Evolutionary conservation across 2,329 filamentous ascomycete genomes (phyloP).

Genomic region (Domatiomyces globalis): DNA sequence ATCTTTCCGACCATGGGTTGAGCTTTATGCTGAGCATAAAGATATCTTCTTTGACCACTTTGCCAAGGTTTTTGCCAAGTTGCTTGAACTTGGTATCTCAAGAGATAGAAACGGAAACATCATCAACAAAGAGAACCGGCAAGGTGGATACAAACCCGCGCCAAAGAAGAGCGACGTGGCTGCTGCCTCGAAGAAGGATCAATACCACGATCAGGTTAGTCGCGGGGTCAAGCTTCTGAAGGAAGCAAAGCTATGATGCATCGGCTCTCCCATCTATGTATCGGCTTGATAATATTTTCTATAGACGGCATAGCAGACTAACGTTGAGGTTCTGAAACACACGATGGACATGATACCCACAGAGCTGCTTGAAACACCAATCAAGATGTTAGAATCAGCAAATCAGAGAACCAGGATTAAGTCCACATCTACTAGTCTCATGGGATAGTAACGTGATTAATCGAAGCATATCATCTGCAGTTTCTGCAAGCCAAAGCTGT

Average conservation of each 20-base stretch:
- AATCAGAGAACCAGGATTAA: no score
- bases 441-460: no score
- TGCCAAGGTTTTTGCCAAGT: slow-evolving; percentile 42
- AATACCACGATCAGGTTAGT: slow-evolving; percentile 5
- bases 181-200: slow-evolving; percentile 12
- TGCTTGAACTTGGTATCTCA: slow-evolving; percentile 46
- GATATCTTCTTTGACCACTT: slow-evolving; percentile 50
- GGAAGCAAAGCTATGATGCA: background rate
- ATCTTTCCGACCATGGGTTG: slow-evolving; percentile 42
- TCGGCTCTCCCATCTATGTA: background rate
- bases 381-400: no score
- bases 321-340: background rate
- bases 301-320: background rate
- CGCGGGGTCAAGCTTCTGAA: slow-evolving; percentile 6
- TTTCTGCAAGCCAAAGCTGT: no score
- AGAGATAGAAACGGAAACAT: slow-evolving; percentile 41
- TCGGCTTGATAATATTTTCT: background rate
- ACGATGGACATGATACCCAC: background rate
- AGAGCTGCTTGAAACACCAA: background rate
- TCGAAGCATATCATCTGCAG: no score
- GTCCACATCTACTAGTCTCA: no score
- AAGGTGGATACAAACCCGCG: slow-evolving; percentile 42
- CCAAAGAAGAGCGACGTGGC: slow-evolving; percentile 40
- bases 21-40: slow-evolving; percentile 46
- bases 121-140: slow-evolving; percentile 42